Conservation (phyloP, 352 stramenopile species). For the Phytopythium cucurbitacearum region DNA sequence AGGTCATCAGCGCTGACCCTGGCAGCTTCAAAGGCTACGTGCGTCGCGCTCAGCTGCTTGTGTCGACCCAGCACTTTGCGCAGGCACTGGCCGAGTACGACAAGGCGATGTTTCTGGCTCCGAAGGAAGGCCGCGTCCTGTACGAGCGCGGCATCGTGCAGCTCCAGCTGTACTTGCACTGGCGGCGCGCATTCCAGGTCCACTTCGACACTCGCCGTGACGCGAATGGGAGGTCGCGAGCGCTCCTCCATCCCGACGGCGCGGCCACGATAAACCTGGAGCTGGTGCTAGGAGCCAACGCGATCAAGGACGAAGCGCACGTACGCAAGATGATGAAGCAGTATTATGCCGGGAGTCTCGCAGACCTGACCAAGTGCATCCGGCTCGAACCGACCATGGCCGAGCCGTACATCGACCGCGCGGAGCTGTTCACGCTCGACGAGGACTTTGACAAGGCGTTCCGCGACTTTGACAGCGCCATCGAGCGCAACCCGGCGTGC, state of each 20-base stretch:
- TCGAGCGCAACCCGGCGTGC: constrained; percentile 43
- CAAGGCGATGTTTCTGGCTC: constrained; percentile 47
- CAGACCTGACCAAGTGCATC: constrained; percentile 62
- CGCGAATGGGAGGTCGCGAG: constrained; percentile 14
- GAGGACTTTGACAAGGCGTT: constrained; percentile 66
- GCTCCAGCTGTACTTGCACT: constrained; percentile 66
- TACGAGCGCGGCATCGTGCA: constrained; percentile 75
- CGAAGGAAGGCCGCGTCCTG: constrained; percentile 53
- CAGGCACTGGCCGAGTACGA: constrained; percentile 62
- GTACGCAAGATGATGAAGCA: constrained; percentile 52
- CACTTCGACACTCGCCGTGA: constrained; percentile 25
- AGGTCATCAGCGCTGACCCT: constrained; percentile 58
- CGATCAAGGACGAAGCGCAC: constrained; percentile 43
- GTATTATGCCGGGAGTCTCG: constrained; percentile 39
- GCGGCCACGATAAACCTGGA: constrained; percentile 40
- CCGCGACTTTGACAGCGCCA: constrained; percentile 46
- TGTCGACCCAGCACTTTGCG: constrained; percentile 38
- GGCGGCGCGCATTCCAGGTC: constrained; percentile 46
- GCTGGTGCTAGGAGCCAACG: constrained; percentile 24
- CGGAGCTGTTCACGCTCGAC: constrained; percentile 53
- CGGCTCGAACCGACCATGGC: constrained; percentile 46
- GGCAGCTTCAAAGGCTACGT: constrained; percentile 60
- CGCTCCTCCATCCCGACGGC: constrained; percentile 34
- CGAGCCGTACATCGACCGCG: constrained; percentile 64
- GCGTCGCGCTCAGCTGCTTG: constrained; percentile 58